Evolutionary conservation across 1,284 basidiomycete species (phyloP).

Genomic region (Apiotrichum laibachii): DNA sequence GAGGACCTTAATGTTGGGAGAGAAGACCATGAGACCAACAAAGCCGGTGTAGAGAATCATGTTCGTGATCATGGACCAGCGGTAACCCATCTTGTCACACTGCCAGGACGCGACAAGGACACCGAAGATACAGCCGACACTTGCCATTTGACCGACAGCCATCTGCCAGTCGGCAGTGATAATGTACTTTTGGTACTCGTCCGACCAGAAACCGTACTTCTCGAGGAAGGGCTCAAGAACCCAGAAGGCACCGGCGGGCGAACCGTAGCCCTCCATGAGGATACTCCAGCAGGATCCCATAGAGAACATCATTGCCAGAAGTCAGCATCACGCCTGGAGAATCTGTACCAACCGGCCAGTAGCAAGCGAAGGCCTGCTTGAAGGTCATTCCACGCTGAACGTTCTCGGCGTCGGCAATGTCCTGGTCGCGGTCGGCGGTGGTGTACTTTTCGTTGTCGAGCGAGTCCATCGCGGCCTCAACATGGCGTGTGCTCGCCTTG

Average conservation of each 20-base stretch:
- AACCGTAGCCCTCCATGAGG: not conserved
- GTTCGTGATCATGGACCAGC: not conserved
- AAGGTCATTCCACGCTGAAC: not conserved
- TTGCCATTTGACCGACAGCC: not conserved
- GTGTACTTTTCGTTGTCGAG: no score
- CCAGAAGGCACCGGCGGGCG: not conserved
- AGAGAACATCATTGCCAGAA: not conserved
- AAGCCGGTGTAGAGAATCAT: not conserved
- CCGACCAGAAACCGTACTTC: not conserved
- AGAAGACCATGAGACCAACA: constrained; percentile 47
- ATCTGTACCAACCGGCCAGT: not conserved
- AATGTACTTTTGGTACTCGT: not conserved
- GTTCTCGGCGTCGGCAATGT: not conserved
- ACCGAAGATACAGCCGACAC: constrained; percentile 1
- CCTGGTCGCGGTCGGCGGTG: no score
- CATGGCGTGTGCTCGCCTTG: no score
- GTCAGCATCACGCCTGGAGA: not conserved
- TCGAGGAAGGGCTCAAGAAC: not conserved
- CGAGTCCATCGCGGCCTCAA: no score
- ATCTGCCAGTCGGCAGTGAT: constrained; percentile 3
- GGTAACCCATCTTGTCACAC: not conserved
- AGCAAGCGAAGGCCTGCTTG: not conserved
- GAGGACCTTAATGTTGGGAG: constrained; percentile 28
- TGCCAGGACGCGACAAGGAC: not conserved
- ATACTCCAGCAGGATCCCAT: not conserved